Conservation (phyloP, 176 grass and related monocot genomes). For the Triticum timopheevii region DNA sequence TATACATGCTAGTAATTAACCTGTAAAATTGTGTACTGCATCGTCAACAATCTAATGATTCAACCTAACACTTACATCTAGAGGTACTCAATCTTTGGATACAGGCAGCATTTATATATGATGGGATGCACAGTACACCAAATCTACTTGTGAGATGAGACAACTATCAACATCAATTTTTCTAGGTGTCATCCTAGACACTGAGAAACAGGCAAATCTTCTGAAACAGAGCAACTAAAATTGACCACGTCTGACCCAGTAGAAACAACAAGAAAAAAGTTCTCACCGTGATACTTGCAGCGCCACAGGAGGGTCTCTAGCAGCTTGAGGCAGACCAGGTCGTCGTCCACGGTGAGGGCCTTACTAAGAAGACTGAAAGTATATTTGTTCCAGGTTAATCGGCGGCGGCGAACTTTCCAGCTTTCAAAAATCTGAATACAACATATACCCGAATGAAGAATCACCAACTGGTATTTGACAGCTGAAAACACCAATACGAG, state of each 20-base stretch:
- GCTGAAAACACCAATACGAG: too few species aligned
- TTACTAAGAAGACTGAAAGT: too few species aligned
- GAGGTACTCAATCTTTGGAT: neutral
- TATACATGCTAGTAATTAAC: too few species aligned
- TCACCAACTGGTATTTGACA: too few species aligned
- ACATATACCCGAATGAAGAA: too few species aligned
- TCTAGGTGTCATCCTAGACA: neutral
- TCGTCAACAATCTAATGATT: too few species aligned
- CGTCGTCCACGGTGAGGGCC: neutral
- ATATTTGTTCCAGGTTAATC: too few species aligned
- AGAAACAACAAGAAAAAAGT: neutral
- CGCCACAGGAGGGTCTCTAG: conserved; percentile 73
- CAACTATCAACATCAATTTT: neutral
- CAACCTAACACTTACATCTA: neutral
- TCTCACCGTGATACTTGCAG: conserved; percentile 79
- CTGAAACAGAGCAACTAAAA: neutral
- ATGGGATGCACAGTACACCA: neutral
- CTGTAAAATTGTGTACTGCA: too few species aligned
- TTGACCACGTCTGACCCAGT: neutral
- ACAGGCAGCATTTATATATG: conserved; percentile 4
- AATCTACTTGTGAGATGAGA: neutral
- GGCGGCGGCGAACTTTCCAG: too few species aligned
- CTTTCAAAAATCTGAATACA: too few species aligned
- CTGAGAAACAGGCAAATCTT: conserved; percentile 9
- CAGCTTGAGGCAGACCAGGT: conserved; percentile 63